phyloP scores from a whole-genome alignment of 192 early-diverging fungal genomes.

The Pilaira anomala region DNA sequence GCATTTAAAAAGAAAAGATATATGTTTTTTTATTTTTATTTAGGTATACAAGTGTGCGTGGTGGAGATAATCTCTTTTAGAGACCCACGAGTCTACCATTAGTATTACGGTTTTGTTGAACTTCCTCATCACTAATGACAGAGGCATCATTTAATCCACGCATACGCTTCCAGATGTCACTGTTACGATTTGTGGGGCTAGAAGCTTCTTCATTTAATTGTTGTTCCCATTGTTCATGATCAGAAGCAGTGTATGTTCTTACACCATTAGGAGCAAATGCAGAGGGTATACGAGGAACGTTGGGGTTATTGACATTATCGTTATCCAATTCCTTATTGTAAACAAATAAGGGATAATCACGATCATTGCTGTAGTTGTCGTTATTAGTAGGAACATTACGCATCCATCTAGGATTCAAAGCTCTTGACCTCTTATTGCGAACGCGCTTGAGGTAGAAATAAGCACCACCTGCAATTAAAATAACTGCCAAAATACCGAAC shows the following conservation, averaged over 20 bases:
- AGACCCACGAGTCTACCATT: too few relatives aligned
- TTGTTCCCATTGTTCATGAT: constrained; percentile 28
- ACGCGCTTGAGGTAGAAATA: constrained; percentile 15
- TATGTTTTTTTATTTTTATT: too few relatives aligned
- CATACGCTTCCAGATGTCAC: constrained; percentile 24
- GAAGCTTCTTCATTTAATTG: constrained; percentile 3
- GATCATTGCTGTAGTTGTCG: not conserved
- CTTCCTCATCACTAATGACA: constrained; percentile 16
- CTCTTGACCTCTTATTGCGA: constrained; percentile 12
- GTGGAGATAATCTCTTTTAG: too few relatives aligned
- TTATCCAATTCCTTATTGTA: constrained; percentile 18
- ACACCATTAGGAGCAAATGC: constrained; percentile 13
- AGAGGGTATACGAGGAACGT: not conserved
- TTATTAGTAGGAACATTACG: not conserved
- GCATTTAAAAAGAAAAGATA: too few relatives aligned
- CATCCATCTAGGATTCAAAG: constrained; percentile 29
- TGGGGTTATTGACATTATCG: not conserved
- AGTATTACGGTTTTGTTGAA: not conserved
- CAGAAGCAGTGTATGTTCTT: constrained; percentile 31
- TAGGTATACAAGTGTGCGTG: too few relatives aligned
- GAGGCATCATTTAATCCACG: constrained; percentile 19
- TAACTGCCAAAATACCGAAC: constrained; percentile 17
- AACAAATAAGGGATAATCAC: constrained; percentile 25
- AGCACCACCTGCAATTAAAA: constrained; percentile 7
- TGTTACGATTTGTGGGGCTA: constrained; percentile 4